A percentile compares a stretch with the other conserved stretches of the same genome.
These are phyloP conservation scores for Juncus inflexus DNA, from an alignment of 176 grass and related monocot species.

Conservation along the genomic window DNA sequence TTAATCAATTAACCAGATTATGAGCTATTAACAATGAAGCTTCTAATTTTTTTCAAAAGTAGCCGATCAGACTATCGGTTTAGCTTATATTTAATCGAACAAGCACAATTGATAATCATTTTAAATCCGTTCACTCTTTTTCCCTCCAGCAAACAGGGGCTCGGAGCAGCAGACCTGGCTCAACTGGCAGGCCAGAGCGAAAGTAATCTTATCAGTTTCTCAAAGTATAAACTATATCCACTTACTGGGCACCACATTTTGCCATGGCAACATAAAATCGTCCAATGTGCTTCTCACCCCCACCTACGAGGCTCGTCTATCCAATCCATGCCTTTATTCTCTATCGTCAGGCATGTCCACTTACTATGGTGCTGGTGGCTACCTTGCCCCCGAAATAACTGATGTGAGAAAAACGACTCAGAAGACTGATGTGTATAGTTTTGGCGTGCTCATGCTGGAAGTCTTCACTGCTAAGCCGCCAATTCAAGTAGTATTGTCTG, in stretches of 20 bases:
- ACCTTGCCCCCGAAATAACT: slow-evolving; percentile 62
- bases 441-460: slow-evolving; percentile 76
- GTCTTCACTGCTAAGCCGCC: slow-evolving; percentile 75
- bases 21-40: not conserved
- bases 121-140: too few species aligned
- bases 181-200: slow-evolving; percentile 47
- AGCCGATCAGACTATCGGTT: slow-evolving; percentile 43
- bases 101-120: too few species aligned
- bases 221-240: slow-evolving; percentile 64
- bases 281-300: slow-evolving; percentile 69
- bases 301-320: slow-evolving; percentile 43
- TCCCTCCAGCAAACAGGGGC: too few species aligned
- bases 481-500: slow-evolving; percentile 43
- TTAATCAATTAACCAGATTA: not conserved
- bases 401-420: slow-evolving; percentile 57
- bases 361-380: slow-evolving; percentile 43
- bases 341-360: slow-evolving; percentile 37
- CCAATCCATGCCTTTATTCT: slow-evolving; percentile 52
- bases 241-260: slow-evolving; percentile 41
- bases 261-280: slow-evolving; percentile 84
- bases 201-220: slow-evolving; percentile 55
- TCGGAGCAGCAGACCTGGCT: slow-evolving; percentile 8
- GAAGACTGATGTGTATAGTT: slow-evolving; percentile 83
- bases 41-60: not conserved
- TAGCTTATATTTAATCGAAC: too few species aligned